Evolutionary conservation across 169 alveolate species (phyloP).

Genomic region (Cryptosporidium baileyi): DNA sequence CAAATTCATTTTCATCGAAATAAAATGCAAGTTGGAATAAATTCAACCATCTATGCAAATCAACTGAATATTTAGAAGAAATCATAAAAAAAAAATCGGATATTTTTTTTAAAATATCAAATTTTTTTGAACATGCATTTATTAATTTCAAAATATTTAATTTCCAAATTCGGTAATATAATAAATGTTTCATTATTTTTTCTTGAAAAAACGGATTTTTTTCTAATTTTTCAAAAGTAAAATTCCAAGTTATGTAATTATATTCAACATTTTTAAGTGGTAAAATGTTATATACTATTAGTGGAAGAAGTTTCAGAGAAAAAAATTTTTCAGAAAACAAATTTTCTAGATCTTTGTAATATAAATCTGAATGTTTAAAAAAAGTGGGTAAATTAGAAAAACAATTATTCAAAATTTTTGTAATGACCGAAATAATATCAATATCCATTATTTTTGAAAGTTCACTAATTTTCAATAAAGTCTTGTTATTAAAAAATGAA

Average conservation of each 20-base stretch:
- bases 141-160: not conserved
- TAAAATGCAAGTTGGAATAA: too few relatives aligned
- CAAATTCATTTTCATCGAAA: too few relatives aligned
- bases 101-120: too few relatives aligned
- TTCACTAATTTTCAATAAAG: not conserved
- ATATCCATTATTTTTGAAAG: constrained; percentile 17
- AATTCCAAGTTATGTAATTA: constrained; percentile 8
- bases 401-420: not conserved
- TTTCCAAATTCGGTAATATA: constrained; percentile 13
- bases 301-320: not conserved
- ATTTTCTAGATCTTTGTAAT: not conserved
- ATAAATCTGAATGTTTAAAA: not conserved
- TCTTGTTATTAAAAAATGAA: constrained; percentile 19
- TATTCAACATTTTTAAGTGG: constrained; percentile 5
- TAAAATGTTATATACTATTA: not conserved
- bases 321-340: not conserved
- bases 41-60: too few relatives aligned
- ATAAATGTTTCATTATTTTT: not conserved
- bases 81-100: too few relatives aligned
- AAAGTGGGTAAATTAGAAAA: not conserved
- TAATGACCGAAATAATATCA: not conserved
- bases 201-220: too few relatives aligned
- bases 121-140: too few relatives aligned
- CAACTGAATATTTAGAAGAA: too few relatives aligned
- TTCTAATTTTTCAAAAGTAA: not conserved